phyloP scores from a whole-genome alignment of 208 protist species.

The Leishmania braziliensis region DNA sequence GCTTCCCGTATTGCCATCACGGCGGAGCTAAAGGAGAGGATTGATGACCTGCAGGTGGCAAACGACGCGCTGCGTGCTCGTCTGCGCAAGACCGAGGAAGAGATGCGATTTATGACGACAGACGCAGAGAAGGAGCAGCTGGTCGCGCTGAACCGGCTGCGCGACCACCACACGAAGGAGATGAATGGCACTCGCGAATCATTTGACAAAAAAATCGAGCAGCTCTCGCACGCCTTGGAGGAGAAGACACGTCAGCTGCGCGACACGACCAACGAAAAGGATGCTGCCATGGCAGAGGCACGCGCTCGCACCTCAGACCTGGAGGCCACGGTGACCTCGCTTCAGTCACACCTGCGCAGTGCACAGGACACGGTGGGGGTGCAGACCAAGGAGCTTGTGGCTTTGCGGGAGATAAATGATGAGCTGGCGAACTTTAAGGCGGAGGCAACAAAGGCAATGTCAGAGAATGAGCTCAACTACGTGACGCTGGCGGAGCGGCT shows the following conservation, averaged over 20 bases:
- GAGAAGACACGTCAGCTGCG: conserved; percentile 30
- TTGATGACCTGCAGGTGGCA: conserved; percentile 24
- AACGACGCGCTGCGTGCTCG: conserved; percentile 6
- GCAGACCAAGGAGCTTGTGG: conserved; percentile 51
- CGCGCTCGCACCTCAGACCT: conserved; percentile 18
- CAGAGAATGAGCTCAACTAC: conserved; percentile 78
- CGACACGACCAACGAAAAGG: conserved; percentile 19
- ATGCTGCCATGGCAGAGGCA: conserved; percentile 12
- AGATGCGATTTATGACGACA: conserved; percentile 21
- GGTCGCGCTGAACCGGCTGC: conserved; percentile 26
- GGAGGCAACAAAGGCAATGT: conserved; percentile 61
- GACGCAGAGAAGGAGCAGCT: conserved; percentile 35
- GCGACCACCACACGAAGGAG: conserved; percentile 28
- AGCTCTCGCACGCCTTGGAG: conserved; percentile 15
- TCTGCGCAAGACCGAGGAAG: conserved; percentile 13
- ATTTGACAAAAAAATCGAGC: conserved; percentile 34
- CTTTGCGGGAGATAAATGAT: conserved; percentile 59
- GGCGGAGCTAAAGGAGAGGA: conserved; percentile 39
- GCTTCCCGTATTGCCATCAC: conserved; percentile 22
- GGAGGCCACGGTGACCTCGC: conserved; percentile 32
- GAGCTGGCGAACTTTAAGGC: conserved; percentile 64
- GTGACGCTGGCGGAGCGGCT: conserved; percentile 78
- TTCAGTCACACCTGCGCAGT: conserved; percentile 49
- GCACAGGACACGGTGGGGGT: conserved; percentile 41
- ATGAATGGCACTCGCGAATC: conserved; percentile 25